These are phyloP conservation scores for Silene noctiflora DNA, from an alignment of 179 eudicot species.

Conservation along the genomic window DNA sequence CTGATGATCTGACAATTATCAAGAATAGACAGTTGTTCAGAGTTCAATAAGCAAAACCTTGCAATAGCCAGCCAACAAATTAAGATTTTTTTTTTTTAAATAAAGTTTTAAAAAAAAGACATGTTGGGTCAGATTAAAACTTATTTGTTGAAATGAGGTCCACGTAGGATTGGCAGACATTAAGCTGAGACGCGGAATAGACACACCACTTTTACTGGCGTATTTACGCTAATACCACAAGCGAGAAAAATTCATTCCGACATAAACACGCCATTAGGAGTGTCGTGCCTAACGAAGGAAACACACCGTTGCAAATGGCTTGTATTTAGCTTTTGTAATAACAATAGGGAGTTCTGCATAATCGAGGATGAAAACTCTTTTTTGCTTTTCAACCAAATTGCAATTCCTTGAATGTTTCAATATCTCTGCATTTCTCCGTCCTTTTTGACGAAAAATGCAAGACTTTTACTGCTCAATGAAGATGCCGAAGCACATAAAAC, in stretches of 20 bases:
- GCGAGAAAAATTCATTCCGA: not conserved
- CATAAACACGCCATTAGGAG: not conserved
- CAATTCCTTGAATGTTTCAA: not conserved
- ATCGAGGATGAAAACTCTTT: not conserved
- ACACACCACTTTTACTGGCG: not conserved
- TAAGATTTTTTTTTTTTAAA: no score
- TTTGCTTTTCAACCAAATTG: not conserved
- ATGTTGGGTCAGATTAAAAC: not conserved
- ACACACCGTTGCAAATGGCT: no score
- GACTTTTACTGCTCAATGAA: not conserved
- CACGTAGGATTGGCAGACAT: no score
- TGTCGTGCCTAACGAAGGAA: not conserved
- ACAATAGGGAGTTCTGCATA: not conserved
- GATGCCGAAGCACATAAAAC: not conserved
- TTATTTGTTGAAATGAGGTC: no score
- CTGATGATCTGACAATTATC: not conserved
- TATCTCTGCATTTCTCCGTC: not conserved
- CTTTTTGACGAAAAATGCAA: not conserved
- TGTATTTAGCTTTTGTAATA: no score
- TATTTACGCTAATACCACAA: not conserved
- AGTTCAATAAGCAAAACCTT: not conserved
- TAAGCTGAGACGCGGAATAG: not conserved
- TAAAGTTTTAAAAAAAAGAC: no score
- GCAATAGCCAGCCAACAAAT: constrained; percentile 8
- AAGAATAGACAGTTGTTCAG: not conserved